Evolutionary conservation across 2,329 filamentous ascomycete genomes (phyloP).

Genomic region (Penicillium decumbens): DNA sequence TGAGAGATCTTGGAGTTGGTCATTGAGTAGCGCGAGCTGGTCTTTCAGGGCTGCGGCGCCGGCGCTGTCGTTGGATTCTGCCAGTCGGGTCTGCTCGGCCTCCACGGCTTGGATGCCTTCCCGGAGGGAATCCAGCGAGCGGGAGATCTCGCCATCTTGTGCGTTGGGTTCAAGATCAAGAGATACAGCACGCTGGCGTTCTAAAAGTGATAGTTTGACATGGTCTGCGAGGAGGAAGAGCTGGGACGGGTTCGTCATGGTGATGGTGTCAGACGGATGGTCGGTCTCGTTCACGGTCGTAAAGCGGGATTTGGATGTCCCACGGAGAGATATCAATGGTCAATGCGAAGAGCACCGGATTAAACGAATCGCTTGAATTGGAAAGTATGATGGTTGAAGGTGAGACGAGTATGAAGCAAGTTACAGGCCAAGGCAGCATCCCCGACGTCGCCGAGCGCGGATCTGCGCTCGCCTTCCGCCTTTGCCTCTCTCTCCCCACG

Average conservation of each 20-base stretch:
- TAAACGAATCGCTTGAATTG: constrained; percentile 1
- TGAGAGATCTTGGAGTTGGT: constrained; percentile 71
- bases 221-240: constrained; percentile 92
- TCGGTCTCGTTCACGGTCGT: not conserved
- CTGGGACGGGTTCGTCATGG: constrained; percentile 59
- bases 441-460: constrained; percentile 8
- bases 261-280: constrained; percentile 23
- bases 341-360: constrained; percentile 3
- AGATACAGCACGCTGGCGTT: constrained; percentile 79
- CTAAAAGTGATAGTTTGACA: constrained; percentile 90
- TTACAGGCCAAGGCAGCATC: constrained; percentile 9
- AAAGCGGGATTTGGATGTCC: not conserved
- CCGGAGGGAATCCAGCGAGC: constrained; percentile 79
- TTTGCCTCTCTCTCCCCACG: constrained; percentile 14
- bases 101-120: constrained; percentile 71
- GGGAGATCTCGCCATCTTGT: constrained; percentile 83
- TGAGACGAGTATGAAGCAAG: constrained; percentile 14
- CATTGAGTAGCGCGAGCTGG: constrained; percentile 63
- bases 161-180: constrained; percentile 72
- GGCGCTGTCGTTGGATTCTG: constrained; percentile 50
- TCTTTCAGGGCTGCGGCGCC: constrained; percentile 54
- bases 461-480: constrained; percentile 22
- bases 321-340: not conserved
- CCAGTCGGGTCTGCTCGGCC: constrained; percentile 59
- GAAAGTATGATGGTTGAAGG: constrained; percentile 6